These are phyloP conservation scores for Leccinum imitatum DNA, from an alignment of 768 basidiomycete species.

Conservation along the genomic window DNA sequence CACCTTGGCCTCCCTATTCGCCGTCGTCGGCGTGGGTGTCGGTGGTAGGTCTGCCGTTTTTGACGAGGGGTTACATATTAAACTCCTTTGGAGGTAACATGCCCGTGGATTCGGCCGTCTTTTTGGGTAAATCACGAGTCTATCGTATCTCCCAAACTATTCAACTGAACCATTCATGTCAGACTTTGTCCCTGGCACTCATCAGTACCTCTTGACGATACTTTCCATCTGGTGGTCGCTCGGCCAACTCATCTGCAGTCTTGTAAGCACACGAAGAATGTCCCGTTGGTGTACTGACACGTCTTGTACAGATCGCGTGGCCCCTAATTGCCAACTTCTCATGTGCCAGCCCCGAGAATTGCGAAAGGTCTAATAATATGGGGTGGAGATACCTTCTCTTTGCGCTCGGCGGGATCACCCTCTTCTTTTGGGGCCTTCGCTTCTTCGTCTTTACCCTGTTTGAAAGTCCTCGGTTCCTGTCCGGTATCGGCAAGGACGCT, in stretches of 20 bases:
- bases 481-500: conserved; percentile 51
- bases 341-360: conserved; percentile 38
- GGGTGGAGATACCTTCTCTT: conserved; percentile 64
- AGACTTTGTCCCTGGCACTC: conserved; percentile 53
- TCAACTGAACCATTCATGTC: conserved; percentile 9
- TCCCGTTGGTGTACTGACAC: neutral
- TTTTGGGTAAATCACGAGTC: conserved; percentile 38
- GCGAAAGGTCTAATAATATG: conserved; percentile 51
- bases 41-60: conserved; percentile 35
- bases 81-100: conserved; percentile 42
- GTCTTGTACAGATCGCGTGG: conserved; percentile 50
- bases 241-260: conserved; percentile 50
- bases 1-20: conserved; percentile 46
- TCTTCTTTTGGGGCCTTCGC: conserved; percentile 52
- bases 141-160: neutral
- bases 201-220: conserved; percentile 59
- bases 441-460: conserved; percentile 52
- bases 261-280: conserved; percentile 32
- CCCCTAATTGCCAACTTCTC: conserved; percentile 57
- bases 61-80: neutral
- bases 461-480: conserved; percentile 59
- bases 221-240: conserved; percentile 61
- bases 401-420: conserved; percentile 50
- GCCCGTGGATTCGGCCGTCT: conserved; percentile 55
- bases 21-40: conserved; percentile 46